Percentiles rank a stretch among this genome's conserved stretches.
Conservation (phyloP, 176 grass and related monocot species). For the Musa acuminata region DNA sequence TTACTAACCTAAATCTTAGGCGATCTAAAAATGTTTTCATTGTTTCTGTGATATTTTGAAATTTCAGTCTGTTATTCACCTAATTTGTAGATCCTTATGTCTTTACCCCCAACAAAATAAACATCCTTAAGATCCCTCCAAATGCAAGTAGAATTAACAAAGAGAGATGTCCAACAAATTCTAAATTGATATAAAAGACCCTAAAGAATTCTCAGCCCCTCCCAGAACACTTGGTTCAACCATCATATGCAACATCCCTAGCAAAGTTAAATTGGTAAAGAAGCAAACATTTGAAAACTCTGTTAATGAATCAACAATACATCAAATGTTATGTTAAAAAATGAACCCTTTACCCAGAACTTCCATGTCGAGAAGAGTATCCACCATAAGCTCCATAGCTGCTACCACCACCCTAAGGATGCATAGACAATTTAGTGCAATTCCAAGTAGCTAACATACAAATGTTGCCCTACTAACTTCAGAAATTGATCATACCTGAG, state of each 20-base stretch:
- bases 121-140: too few relatives aligned
- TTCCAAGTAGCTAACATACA: background rate
- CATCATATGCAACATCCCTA: background rate
- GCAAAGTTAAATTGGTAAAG: background rate
- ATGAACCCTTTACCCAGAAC: slow-evolving; percentile 62
- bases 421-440: background rate
- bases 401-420: slow-evolving; percentile 52
- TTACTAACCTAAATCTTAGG: too few relatives aligned
- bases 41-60: too few relatives aligned
- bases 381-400: slow-evolving; percentile 69
- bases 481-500: slow-evolving; percentile 43
- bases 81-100: too few relatives aligned
- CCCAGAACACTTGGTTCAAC: background rate
- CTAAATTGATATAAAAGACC: background rate
- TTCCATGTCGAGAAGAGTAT: slow-evolving; percentile 52
- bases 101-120: too few relatives aligned
- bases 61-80: too few relatives aligned
- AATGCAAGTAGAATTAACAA: too few relatives aligned
- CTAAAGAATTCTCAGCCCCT: background rate
- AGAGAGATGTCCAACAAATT: too few relatives aligned
- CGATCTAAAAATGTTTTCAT: too few relatives aligned
- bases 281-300: background rate
- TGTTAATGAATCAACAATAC: background rate
- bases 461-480: background rate
- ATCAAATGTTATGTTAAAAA: background rate